phyloP scores from a whole-genome alignment of 1,284 basidiomycete genomes.

The Rugosomyces carneus region DNA sequence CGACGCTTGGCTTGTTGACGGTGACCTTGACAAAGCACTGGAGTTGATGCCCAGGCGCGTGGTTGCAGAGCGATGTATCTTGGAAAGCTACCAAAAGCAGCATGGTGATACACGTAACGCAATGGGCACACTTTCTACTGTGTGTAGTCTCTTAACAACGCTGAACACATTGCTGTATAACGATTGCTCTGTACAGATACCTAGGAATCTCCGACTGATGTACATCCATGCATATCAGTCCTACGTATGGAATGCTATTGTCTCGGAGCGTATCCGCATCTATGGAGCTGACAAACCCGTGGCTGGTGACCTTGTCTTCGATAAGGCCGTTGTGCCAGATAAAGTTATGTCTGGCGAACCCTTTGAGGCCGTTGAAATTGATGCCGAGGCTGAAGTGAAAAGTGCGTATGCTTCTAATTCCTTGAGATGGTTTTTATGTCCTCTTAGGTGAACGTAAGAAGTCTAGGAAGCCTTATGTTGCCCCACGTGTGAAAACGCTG shows the following conservation, averaged over 20 bases:
- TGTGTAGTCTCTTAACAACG: slow-evolving; percentile 30
- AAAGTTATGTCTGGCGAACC: slow-evolving; percentile 31
- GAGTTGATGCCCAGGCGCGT: slow-evolving; percentile 82
- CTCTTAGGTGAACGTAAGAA: slow-evolving; percentile 29
- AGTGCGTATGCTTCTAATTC: slow-evolving; percentile 26
- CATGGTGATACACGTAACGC: slow-evolving; percentile 74
- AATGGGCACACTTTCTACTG: slow-evolving; percentile 80
- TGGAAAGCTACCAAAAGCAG: slow-evolving; percentile 86
- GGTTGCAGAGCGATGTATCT: slow-evolving; percentile 87
- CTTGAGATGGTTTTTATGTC: slow-evolving; percentile 4
- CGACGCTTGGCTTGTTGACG: slow-evolving; percentile 77
- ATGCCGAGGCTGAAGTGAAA: slow-evolving; percentile 33
- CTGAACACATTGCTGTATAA: background rate
- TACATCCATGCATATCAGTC: slow-evolving; percentile 99
- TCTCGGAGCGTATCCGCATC: slow-evolving; percentile 83
- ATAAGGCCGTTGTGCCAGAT: slow-evolving; percentile 36
- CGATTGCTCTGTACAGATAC: slow-evolving; percentile 58
- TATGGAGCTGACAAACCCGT: slow-evolving; percentile 75
- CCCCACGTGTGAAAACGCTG: slow-evolving; percentile 71
- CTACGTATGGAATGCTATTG: slow-evolving; percentile 96
- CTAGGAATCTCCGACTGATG: slow-evolving; percentile 92
- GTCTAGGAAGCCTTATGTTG: slow-evolving; percentile 49
- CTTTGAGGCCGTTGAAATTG: slow-evolving; percentile 25
- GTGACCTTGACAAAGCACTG: slow-evolving; percentile 72
- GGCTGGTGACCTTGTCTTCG: slow-evolving; percentile 84